These are phyloP conservation scores for Corymbia calophylla DNA, from an alignment of 441 rosid species.

Conservation along the genomic window DNA sequence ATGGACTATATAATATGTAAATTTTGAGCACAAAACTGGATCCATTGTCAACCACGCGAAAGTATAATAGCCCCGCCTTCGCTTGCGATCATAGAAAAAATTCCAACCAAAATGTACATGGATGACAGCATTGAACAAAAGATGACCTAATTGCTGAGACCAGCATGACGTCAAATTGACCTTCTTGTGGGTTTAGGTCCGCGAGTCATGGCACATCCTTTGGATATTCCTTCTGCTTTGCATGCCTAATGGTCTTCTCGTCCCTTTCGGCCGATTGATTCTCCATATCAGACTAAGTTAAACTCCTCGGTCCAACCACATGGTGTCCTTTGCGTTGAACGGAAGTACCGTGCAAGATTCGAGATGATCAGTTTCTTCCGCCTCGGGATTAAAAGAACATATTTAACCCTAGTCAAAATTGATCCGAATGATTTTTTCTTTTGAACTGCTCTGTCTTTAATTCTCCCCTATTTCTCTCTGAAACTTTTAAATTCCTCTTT, in stretches of 20 bases:
- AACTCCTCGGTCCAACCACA: neutral
- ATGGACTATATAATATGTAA: neutral
- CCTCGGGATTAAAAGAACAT: neutral
- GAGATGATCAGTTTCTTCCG: neutral
- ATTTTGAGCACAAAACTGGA: neutral
- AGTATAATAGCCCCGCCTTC: neutral
- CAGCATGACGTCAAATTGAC: neutral
- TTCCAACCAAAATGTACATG: neutral
- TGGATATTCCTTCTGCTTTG: neutral
- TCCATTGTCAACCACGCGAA: neutral
- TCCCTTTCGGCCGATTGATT: neutral
- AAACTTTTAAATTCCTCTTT: neutral
- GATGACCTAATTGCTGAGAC: neutral
- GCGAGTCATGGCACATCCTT: neutral
- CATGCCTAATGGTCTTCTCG: neutral
- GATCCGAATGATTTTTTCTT: neutral
- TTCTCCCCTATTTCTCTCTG: neutral
- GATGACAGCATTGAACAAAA: neutral
- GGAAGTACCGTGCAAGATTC: neutral
- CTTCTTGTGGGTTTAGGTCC: neutral
- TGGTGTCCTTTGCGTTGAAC: neutral
- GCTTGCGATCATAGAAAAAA: neutral
- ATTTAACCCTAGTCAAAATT: neutral
- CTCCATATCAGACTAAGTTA: neutral
- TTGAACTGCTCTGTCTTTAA: accelerated